These are phyloP conservation scores for Colletotrichum tropicicola DNA, from an alignment of 2,329 filamentous ascomycete genomes.

Conservation along the genomic window DNA sequence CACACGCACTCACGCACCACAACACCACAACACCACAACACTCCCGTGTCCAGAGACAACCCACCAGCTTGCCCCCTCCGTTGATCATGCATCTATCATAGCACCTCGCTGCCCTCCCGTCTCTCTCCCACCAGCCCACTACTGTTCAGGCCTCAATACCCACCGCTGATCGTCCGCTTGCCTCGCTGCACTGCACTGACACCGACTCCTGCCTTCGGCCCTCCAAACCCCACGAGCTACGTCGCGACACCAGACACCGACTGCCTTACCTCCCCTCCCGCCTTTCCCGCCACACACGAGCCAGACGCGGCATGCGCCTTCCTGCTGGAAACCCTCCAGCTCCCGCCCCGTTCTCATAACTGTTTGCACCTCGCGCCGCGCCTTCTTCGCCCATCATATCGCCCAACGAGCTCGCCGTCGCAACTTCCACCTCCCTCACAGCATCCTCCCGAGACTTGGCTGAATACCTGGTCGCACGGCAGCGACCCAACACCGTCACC, in stretches of 20 bases:
- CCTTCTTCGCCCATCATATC: constrained; percentile 3
- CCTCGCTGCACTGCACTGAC: constrained; percentile 3
- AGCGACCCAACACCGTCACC: constrained; percentile 43
- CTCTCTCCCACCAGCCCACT: constrained; percentile 1
- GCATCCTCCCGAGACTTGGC: constrained; percentile 5
- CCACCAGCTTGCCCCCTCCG: neutral
- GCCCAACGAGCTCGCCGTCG: constrained; percentile 6
- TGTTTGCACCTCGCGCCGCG: neutral
- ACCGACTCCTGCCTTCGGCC: neutral
- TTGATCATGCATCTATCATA: constrained; percentile 29
- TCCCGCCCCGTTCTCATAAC: constrained; percentile 1
- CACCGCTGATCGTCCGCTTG: neutral
- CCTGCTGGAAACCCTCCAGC: constrained; percentile 1
- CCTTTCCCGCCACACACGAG: neutral
- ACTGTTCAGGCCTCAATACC: neutral
- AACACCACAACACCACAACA: neutral
- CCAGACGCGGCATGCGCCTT: constrained; percentile 18
- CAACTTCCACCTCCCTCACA: constrained; percentile 1
- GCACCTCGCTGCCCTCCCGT: constrained; percentile 11
- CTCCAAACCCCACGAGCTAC: constrained; percentile 2
- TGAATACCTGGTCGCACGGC: neutral
- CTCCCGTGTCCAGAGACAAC: neutral
- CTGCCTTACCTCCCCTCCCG: neutral
- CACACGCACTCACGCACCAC: constrained; percentile 3
- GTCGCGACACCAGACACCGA: neutral